phyloP scores from a whole-genome alignment of 768 basidiomycete genomes.

The Mrakia frigida region DNA sequence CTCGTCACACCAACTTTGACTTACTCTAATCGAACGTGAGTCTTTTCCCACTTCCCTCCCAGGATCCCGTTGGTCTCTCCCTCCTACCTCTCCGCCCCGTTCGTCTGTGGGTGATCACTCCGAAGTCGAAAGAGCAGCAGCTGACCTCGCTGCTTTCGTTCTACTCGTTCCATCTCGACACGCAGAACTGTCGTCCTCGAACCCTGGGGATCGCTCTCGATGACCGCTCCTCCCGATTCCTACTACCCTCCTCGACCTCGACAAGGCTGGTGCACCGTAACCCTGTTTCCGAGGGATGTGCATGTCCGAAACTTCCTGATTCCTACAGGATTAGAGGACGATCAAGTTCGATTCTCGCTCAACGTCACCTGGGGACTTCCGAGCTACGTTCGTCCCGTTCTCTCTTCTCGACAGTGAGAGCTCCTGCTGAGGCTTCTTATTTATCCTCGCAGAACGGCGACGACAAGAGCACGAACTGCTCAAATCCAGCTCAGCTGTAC shows the following conservation, averaged over 20 bases:
- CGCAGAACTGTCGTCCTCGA: not conserved
- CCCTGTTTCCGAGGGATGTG: not conserved
- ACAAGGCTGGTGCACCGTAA: not conserved
- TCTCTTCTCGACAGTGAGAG: not conserved
- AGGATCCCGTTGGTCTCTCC: not conserved
- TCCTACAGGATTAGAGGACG: not conserved
- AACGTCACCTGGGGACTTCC: constrained; percentile 1
- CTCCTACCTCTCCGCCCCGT: not conserved
- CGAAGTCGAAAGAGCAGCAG: too few relatives aligned
- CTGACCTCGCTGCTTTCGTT: not conserved
- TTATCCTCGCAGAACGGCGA: not conserved
- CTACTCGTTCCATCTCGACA: not conserved
- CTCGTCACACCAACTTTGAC: not conserved
- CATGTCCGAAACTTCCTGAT: not conserved
- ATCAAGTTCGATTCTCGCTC: not conserved
- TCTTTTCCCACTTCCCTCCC: too few relatives aligned
- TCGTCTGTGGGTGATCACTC: too few relatives aligned
- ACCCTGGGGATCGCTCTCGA: not conserved
- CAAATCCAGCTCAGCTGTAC: not conserved
- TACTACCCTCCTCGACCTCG: constrained; percentile 7
- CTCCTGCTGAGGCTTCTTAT: not conserved
- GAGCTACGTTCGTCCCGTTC: not conserved
- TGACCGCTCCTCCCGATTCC: not conserved
- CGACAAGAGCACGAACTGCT: not conserved
- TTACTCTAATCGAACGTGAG: constrained; percentile 12